Evolutionary conservation across 83 land plant species (phyloP).

Genomic region (Larix sibirica): DNA sequence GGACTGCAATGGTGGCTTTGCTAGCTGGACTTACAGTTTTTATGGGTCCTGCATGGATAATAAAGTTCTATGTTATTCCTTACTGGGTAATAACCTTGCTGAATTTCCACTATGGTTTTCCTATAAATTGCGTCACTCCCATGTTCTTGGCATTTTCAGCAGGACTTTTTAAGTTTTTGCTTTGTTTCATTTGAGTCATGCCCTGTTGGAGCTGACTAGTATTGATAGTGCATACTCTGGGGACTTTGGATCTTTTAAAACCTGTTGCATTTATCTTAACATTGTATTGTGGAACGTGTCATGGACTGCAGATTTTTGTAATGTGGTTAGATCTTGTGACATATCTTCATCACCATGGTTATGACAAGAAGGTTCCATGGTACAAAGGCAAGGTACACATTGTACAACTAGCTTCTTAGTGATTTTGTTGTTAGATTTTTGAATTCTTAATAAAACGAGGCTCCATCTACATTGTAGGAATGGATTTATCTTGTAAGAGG

Average conservation of each 20-base stretch:
- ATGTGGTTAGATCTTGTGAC: constrained; percentile 90
- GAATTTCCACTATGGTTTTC: not conserved
- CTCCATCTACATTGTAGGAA: too few species aligned
- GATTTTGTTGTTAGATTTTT: not conserved
- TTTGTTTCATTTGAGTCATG: not conserved
- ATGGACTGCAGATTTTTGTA: constrained; percentile 52
- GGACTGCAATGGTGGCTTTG: too few species aligned
- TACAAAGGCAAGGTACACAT: too few species aligned
- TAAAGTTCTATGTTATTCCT: constrained; percentile 82
- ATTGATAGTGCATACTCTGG: not conserved
- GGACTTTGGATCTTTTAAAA: not conserved
- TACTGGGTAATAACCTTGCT: constrained; percentile 45
- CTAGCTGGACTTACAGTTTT: too few species aligned
- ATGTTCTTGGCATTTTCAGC: not conserved
- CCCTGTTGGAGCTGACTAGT: not conserved
- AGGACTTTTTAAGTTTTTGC: not conserved
- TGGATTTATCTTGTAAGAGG: too few species aligned
- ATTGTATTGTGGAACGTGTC: not conserved
- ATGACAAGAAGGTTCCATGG: too few species aligned
- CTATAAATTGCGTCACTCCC: not conserved
- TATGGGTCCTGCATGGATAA: too few species aligned
- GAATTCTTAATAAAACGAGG: not conserved
- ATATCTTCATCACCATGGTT: too few species aligned
- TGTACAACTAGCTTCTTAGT: too few species aligned
- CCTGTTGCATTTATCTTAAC: not conserved